Evolutionary conservation across 83 land plant species (phyloP), one percentile per base, ranked within the genome.

Genomic region (Diphasiastrum complanatum): DNA sequence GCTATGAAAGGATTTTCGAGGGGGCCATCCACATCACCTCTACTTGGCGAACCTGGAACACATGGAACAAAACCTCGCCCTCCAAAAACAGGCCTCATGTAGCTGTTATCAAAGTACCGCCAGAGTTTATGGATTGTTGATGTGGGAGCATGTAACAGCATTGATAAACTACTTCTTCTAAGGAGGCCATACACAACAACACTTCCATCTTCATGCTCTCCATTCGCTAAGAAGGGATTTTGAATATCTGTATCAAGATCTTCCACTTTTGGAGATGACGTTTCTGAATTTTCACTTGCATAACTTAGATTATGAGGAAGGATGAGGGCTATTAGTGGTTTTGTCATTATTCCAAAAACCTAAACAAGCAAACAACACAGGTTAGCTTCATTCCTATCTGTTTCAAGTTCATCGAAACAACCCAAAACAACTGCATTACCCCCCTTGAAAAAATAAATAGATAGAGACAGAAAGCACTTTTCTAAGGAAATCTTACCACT

Each of bases 31-130:
- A n/a, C n/a, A n/a, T n/a, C n/a, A n/a, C n/a, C n/a, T n/a, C n/a
- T n/a, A n/a, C n/a, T 62, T 11, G 28, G 4, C 2, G 66, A 51
- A 5, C 27, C 60, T 18, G 33, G 24, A 27, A 23, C 45, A 57
- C 24, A 54, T 32, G 78, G 75, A 37, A 74, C 81, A 35, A 74
- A 74, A 22, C 81, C 78, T 20, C 75, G 45, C 5, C 80, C 83
- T 1, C 83, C 83, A 61, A 80, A 80, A 6, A 76, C 34, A 24
- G 83, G 83, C 54, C 80, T 61, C 83, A 80, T 80, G 55, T 60
- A 76, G 16, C 35, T 61, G 54, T 80, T 73, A 56, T 80, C 83
- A 43, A 80, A 80, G 46, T 72, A 71, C 31, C 77, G 54, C 83
- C 83, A 80, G 10, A 68, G 51, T 53, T 70, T 64, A 35, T 80